These are phyloP conservation scores for Gastrodia elata DNA, from an alignment of 106 monocot genomes.

Conservation along the genomic window DNA sequence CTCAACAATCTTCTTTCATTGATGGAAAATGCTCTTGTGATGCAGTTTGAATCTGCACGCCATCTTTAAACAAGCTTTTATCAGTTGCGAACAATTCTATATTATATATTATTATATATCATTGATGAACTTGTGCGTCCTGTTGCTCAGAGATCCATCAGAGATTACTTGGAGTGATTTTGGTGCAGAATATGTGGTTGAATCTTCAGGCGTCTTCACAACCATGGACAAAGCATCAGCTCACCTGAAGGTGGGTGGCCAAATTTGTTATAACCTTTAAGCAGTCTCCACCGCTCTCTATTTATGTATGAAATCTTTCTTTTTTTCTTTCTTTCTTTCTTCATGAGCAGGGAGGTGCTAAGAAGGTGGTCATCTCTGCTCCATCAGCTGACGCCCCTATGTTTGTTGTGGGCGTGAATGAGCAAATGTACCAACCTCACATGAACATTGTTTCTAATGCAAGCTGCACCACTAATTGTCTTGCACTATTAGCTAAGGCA, in stretches of 20 bases:
- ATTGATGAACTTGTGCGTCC: not conserved
- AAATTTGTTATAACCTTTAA: conserved; percentile 2
- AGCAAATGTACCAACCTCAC: conserved; percentile 51
- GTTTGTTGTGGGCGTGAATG: conserved; percentile 99
- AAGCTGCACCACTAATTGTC: conserved; percentile 96
- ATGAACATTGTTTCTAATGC: conserved; percentile 98
- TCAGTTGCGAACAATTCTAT: too few species aligned
- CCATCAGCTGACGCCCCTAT: conserved; percentile 98
- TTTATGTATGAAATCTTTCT: not conserved
- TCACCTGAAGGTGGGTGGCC: conserved; percentile 94
- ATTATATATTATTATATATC: too few species aligned
- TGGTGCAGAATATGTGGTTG: conserved; percentile 89
- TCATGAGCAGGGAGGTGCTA: conserved; percentile 83
- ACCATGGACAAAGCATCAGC: conserved; percentile 77
- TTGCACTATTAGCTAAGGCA: conserved; percentile 97
- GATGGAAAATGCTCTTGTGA: not conserved
- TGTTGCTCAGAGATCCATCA: conserved; percentile 65
- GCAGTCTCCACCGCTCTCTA: not conserved
- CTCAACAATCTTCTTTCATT: not conserved
- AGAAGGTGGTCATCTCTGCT: conserved; percentile 96
- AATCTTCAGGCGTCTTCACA: conserved; percentile 98
- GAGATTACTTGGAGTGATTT: conserved; percentile 88
- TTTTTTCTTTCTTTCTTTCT: not conserved
- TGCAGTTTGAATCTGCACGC: not conserved
- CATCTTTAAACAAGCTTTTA: not conserved